These are phyloP conservation scores for Boletus subcaerulescens DNA, from an alignment of 768 basidiomycete genomes.

Conservation along the genomic window DNA sequence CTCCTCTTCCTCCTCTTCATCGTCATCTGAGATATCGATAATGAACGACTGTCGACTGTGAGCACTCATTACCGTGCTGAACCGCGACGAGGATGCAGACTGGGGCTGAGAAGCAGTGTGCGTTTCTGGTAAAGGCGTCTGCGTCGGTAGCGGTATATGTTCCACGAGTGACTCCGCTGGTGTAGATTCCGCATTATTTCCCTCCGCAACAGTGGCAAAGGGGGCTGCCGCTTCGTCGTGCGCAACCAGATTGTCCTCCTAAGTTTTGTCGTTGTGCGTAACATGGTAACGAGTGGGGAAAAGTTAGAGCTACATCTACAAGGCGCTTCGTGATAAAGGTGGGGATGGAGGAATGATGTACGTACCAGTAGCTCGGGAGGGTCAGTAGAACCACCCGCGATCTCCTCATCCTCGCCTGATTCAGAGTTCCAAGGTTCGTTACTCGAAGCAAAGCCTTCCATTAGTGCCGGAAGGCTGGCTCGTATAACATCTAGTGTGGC, in stretches of 20 bases:
- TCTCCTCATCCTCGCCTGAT: constrained; percentile 32
- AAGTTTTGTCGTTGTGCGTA: constrained; percentile 1
- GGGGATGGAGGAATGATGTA: constrained; percentile 16
- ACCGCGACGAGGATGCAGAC: constrained; percentile 18
- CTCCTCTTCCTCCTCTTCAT: constrained; percentile 27
- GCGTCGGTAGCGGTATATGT: background rate
- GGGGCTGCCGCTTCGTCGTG: constrained; percentile 1
- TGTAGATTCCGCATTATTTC: background rate
- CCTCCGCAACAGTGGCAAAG: background rate
- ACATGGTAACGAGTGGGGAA: constrained; percentile 18
- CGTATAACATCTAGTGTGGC: constrained; percentile 36
- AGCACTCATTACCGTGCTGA: constrained; percentile 23
- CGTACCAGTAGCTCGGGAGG: constrained; percentile 25
- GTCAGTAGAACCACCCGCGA: constrained; percentile 8
- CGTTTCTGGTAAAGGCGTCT: constrained; percentile 11
- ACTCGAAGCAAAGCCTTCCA: constrained; percentile 19
- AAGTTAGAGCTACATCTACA: constrained; percentile 33
- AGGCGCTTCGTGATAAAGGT: constrained; percentile 23
- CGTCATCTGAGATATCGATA: constrained; percentile 33
- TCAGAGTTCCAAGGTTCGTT: constrained; percentile 26
- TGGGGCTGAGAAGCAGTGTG: constrained; percentile 1
- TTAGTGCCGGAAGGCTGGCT: constrained; percentile 31
- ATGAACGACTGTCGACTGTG: constrained; percentile 27
- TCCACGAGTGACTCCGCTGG: constrained; percentile 2
- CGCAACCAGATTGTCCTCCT: constrained; percentile 15